Conservation (phyloP, 2,329 filamentous ascomycete genomes). For the Ilyonectria destructans region DNA sequence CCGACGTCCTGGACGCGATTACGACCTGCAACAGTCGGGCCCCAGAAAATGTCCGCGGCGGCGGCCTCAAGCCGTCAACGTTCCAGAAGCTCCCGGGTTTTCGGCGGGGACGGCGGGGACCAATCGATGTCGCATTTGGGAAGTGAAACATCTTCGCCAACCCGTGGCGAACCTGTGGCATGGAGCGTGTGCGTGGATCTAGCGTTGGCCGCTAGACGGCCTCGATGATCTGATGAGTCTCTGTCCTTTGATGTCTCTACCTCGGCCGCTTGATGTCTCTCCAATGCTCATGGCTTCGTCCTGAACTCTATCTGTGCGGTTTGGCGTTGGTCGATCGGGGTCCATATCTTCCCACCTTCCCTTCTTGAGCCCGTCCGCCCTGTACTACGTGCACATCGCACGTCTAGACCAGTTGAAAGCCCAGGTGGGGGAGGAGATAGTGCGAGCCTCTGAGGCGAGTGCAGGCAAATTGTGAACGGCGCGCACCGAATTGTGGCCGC, state of each 20-base stretch:
- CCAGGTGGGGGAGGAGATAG: conserved; percentile 42
- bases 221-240: conserved; percentile 35
- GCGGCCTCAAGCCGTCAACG: conserved; percentile 39
- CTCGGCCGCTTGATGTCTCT: conserved; percentile 36
- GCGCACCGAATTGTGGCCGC: conserved; percentile 47
- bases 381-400: too few species aligned
- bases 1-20: conserved; percentile 16
- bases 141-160: conserved; percentile 46
- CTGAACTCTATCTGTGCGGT: conserved; percentile 23
- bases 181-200: conserved; percentile 37
- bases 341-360: conserved; percentile 31
- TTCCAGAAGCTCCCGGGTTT: conserved; percentile 49
- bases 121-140: conserved; percentile 32
- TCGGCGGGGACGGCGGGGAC: conserved; percentile 33
- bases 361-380: conserved; percentile 28
- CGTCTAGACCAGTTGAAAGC: conserved; percentile 29
- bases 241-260: conserved; percentile 30
- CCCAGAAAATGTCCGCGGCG: conserved; percentile 38
- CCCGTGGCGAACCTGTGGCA: conserved; percentile 27
- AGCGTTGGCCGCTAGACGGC: conserved; percentile 24
- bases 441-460: conserved; percentile 20
- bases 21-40: conserved; percentile 30
- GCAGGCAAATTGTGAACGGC: conserved; percentile 44
- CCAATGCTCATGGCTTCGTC: conserved; percentile 28
- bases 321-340: conserved; percentile 9